Conservation (phyloP, 2,329 filamentous ascomycete genomes). For the Capronia epimyces region DNA sequence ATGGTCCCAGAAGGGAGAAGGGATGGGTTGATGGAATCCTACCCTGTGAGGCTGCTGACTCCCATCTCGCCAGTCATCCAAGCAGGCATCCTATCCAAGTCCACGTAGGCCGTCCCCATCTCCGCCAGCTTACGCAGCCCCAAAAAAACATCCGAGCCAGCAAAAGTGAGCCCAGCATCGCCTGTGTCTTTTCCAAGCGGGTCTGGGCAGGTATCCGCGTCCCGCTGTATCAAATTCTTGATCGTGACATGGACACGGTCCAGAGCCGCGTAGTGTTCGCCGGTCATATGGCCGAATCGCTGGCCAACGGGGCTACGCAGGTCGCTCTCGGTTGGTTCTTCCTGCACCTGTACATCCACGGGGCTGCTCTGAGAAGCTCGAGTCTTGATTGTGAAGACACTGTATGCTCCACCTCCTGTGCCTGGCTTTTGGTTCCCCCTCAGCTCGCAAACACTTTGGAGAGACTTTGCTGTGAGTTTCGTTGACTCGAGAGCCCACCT, state of each 20-base stretch:
- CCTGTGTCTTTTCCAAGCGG: conserved; percentile 17
- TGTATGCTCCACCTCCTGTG: conserved; percentile 70
- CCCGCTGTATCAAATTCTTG: conserved; percentile 1
- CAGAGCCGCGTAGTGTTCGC: conserved; percentile 19
- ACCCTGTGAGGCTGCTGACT: conserved; percentile 65
- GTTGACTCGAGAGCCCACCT: conserved; percentile 66
- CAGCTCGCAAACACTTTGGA: conserved; percentile 63
- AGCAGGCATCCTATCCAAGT: conserved; percentile 73
- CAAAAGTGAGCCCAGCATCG: conserved; percentile 55
- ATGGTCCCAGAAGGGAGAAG: neutral
- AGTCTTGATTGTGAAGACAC: conserved; percentile 53
- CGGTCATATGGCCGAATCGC: conserved; percentile 22
- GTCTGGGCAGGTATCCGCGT: neutral
- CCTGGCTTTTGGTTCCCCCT: conserved; percentile 66
- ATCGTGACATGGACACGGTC: conserved; percentile 24
- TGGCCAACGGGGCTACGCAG: conserved; percentile 6
- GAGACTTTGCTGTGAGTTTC: conserved; percentile 63
- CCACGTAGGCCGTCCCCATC: conserved; percentile 53
- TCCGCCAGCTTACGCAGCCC: conserved; percentile 75
- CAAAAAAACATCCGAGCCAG: conserved; percentile 72
- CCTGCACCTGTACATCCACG: conserved; percentile 5
- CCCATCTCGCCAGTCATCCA: conserved; percentile 89
- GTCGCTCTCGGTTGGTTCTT: neutral
- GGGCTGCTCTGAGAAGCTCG: conserved; percentile 1
- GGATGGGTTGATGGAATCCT: neutral